These are phyloP conservation scores for Gaertneriomyces semiglobifer DNA, from an alignment of 192 early-diverging fungal genomes.

Conservation along the genomic window DNA sequence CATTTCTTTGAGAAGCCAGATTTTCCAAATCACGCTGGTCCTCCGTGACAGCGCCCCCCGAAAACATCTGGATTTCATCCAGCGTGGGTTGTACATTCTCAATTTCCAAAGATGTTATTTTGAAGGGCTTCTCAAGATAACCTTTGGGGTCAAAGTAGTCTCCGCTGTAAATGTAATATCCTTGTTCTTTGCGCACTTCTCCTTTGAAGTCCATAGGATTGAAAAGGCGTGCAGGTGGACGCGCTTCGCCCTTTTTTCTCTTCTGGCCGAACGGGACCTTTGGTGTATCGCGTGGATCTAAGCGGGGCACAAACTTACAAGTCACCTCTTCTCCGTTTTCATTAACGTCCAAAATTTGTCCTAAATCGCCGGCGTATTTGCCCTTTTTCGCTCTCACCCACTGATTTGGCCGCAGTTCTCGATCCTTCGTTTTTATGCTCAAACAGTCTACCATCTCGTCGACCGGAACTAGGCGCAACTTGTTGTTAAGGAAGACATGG, in stretches of 20 bases:
- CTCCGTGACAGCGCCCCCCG: constrained; percentile 68
- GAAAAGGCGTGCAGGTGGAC: constrained; percentile 78
- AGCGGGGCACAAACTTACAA: constrained; percentile 40
- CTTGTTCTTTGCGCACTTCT: constrained; percentile 24
- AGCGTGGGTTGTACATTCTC: constrained; percentile 81
- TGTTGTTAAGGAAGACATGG: constrained; percentile 61
- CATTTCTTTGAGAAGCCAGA: constrained; percentile 23
- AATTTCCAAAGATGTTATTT: constrained; percentile 36
- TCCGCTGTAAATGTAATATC: constrained; percentile 30
- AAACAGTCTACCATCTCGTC: constrained; percentile 90
- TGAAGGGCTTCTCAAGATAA: constrained; percentile 79
- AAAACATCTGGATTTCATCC: constrained; percentile 86
- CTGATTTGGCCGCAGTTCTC: constrained; percentile 59
- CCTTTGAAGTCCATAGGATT: constrained; percentile 50
- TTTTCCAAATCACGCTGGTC: constrained; percentile 30
- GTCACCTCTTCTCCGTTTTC: constrained; percentile 31
- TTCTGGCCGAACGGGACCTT: constrained; percentile 43
- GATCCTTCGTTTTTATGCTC: constrained; percentile 63
- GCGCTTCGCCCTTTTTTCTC: constrained; percentile 54
- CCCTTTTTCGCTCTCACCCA: constrained; percentile 92
- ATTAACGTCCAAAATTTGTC: constrained; percentile 52
- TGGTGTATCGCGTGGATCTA: constrained; percentile 28
- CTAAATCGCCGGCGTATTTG: constrained; percentile 91
- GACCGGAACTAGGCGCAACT: constrained; percentile 79
- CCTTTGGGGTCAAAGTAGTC: constrained; percentile 60